Percentiles rank a stretch among this genome's conserved stretches.
These are phyloP conservation scores for Starmerella tilneyi DNA, from an alignment of 805 yeast species.

Conservation along the genomic window DNA sequence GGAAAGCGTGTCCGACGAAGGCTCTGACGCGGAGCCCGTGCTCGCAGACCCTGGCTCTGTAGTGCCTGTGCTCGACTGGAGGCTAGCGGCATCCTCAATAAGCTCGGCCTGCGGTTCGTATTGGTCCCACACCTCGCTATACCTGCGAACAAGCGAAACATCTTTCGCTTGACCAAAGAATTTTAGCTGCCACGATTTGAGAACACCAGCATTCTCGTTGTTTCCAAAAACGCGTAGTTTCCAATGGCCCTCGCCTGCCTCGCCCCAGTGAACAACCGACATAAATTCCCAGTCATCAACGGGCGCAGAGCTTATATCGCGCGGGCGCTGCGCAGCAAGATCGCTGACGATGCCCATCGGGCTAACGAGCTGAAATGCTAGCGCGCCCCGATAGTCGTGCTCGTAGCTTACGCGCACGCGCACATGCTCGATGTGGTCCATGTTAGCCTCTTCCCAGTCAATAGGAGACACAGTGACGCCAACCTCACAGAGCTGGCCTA, in stretches of 20 bases:
- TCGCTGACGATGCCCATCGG: slow-evolving; percentile 68
- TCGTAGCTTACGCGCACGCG: slow-evolving; percentile 67
- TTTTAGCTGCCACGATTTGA: slow-evolving; percentile 64
- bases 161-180: slow-evolving; percentile 75
- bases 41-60: neutral
- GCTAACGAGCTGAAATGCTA: slow-evolving; percentile 53
- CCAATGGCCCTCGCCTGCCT: slow-evolving; percentile 73
- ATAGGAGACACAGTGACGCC: slow-evolving; percentile 36
- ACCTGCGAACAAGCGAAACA: slow-evolving; percentile 49
- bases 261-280: slow-evolving; percentile 99
- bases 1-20: too few species aligned
- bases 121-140: slow-evolving; percentile 27
- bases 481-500: slow-evolving; percentile 6
- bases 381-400: slow-evolving; percentile 57
- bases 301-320: slow-evolving; percentile 50
- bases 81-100: slow-evolving; percentile 9
- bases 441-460: slow-evolving; percentile 44
- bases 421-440: slow-evolving; percentile 74
- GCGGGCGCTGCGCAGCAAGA: slow-evolving; percentile 55
- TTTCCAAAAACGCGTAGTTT: slow-evolving; percentile 48
- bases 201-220: slow-evolving; percentile 29
- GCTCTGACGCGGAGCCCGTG: neutral
- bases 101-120: slow-evolving; percentile 17
- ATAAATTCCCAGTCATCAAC: slow-evolving; percentile 81
- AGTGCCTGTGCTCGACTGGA: neutral